Evolutionary conservation across 2,329 filamentous ascomycete species (phyloP).

Genomic region (Pseudonectria buxi): DNA sequence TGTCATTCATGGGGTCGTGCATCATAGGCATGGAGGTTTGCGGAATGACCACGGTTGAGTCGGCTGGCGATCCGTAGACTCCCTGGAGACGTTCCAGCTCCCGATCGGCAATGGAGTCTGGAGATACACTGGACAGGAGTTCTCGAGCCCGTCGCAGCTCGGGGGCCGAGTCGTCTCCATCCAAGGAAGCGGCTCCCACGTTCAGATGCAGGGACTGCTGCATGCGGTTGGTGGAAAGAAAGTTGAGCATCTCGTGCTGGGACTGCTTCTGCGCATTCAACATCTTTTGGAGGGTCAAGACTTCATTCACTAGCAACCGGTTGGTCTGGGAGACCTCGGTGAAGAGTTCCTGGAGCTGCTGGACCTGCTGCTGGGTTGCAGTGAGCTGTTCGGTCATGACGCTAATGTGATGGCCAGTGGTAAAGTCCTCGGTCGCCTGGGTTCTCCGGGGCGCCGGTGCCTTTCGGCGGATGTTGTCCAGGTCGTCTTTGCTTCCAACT

Average conservation of each 20-base stretch:
- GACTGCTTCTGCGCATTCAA: slow-evolving; percentile 52
- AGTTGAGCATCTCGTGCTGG: slow-evolving; percentile 51
- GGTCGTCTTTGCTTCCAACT: slow-evolving; percentile 87
- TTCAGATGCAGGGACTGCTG: slow-evolving; percentile 27
- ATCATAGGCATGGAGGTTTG: slow-evolving; percentile 39
- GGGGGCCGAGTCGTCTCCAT: slow-evolving; percentile 43
- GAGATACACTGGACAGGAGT: slow-evolving; percentile 45
- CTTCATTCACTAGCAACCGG: slow-evolving; percentile 55
- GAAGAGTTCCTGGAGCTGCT: slow-evolving; percentile 78
- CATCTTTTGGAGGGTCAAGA: slow-evolving; percentile 54
- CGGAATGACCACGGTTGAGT: slow-evolving; percentile 40
- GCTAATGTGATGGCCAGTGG: slow-evolving; percentile 81
- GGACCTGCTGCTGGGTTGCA: slow-evolving; percentile 87
- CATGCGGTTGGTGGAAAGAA: slow-evolving; percentile 38
- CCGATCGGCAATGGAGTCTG: slow-evolving; percentile 46
- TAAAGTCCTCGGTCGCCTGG: slow-evolving; percentile 60
- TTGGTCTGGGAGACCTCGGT: slow-evolving; percentile 65
- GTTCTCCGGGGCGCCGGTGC: slow-evolving; percentile 83
- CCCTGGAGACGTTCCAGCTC: slow-evolving; percentile 51
- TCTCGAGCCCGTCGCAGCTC: slow-evolving; percentile 52
- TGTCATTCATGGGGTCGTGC: slow-evolving; percentile 49
- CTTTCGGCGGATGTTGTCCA: slow-evolving; percentile 95
- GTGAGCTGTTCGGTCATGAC: slow-evolving; percentile 81
- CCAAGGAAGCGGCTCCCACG: slow-evolving; percentile 32
- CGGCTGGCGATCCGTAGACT: slow-evolving; percentile 47